phyloP scores from a whole-genome alignment of 768 basidiomycete genomes.

The Podaxis mareebaensis region DNA sequence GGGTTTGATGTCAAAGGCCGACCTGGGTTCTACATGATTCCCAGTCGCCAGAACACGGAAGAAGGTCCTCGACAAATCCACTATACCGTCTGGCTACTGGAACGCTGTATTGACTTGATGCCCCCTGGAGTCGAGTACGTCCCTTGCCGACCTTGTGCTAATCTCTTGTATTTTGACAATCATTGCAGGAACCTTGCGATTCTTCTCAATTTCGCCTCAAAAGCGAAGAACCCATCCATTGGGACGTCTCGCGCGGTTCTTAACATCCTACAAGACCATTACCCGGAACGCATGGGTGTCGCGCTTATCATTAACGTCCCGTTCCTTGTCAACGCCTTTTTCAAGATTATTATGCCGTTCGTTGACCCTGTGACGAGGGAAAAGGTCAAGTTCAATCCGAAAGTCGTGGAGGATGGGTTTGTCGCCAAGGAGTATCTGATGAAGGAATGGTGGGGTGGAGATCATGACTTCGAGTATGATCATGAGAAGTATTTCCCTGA shows the following conservation, averaged over 20 bases:
- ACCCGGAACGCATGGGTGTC: conserved; percentile 81
- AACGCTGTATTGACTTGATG: conserved; percentile 77
- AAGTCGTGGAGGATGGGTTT: conserved; percentile 62
- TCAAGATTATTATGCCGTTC: conserved; percentile 77
- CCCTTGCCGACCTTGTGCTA: neutral
- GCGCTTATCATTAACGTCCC: conserved; percentile 82
- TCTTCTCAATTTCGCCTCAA: conserved; percentile 78
- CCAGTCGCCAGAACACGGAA: conserved; percentile 76
- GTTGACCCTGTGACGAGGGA: conserved; percentile 80
- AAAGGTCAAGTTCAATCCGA: conserved; percentile 77
- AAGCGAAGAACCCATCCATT: conserved; percentile 56
- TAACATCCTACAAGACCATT: conserved; percentile 76
- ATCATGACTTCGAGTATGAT: conserved; percentile 64
- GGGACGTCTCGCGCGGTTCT: conserved; percentile 48
- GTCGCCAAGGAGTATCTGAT: conserved; percentile 74
- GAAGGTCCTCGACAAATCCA: conserved; percentile 69
- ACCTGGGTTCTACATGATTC: conserved; percentile 70
- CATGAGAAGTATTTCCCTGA: conserved; percentile 78
- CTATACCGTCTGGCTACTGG: conserved; percentile 75
- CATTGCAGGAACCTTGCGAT: conserved; percentile 58
- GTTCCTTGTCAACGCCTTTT: conserved; percentile 72
- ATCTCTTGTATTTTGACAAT: neutral
- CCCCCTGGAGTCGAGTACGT: conserved; percentile 79
- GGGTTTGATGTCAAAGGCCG: conserved; percentile 71
- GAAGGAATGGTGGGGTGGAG: conserved; percentile 69